Evolutionary conservation across 2,329 filamentous ascomycete species (phyloP).

Genomic region (Fusarium agapanthi): DNA sequence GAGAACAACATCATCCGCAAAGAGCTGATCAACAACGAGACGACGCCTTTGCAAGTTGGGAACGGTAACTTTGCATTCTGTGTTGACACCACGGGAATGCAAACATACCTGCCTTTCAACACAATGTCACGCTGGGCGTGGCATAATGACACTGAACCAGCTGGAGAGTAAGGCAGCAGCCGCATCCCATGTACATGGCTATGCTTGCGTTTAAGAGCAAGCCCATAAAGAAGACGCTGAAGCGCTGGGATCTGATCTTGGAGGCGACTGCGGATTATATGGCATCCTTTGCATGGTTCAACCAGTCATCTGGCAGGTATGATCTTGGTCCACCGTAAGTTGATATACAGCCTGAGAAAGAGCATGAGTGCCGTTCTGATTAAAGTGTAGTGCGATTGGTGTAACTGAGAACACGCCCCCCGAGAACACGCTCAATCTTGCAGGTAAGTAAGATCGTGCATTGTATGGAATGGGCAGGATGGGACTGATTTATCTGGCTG

Average conservation of each 20-base stretch:
- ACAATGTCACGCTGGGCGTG: conserved; percentile 59
- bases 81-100: conserved; percentile 56
- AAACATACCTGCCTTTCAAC: conserved; percentile 56
- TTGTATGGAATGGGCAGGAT: accelerated
- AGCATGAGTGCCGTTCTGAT: neutral
- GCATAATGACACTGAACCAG: conserved; percentile 59
- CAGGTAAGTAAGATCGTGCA: conserved; percentile 35
- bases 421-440: conserved; percentile 64
- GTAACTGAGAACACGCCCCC: conserved; percentile 66
- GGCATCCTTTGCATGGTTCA: conserved; percentile 65
- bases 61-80: conserved; percentile 61
- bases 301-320: conserved; percentile 59
- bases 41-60: conserved; percentile 61
- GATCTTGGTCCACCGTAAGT: conserved; percentile 55
- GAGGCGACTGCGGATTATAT: conserved; percentile 66
- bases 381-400: conserved; percentile 47
- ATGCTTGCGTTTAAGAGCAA: conserved; percentile 52
- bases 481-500: neutral
- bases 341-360: no score
- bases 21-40: conserved; percentile 42
- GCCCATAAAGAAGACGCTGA: conserved; percentile 50
- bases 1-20: conserved; percentile 39
- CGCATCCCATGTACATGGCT: conserved; percentile 68
- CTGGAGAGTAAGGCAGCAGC: conserved; percentile 57
- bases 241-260: conserved; percentile 62